These are phyloP conservation scores for Wickerhamiella azymoides DNA, from an alignment of 805 yeast genomes.

Conservation along the genomic window DNA sequence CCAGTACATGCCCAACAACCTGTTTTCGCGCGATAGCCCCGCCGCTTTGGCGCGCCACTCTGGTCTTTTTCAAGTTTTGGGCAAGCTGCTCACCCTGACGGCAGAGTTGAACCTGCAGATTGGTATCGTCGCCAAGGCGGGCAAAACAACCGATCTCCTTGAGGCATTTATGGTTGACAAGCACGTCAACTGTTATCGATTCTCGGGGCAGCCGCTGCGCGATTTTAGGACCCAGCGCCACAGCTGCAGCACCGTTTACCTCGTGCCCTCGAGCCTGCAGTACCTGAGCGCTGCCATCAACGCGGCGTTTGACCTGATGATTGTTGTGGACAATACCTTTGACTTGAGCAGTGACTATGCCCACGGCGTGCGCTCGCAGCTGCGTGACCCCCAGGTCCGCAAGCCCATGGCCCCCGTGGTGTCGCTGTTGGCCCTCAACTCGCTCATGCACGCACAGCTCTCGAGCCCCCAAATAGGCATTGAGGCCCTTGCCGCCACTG, in stretches of 20 bases:
- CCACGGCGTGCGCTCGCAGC: constrained; percentile 20
- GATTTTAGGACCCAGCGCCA: constrained; percentile 11
- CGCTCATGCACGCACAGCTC: constrained; percentile 68
- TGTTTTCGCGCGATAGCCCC: constrained; percentile 5
- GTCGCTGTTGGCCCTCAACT: constrained; percentile 59
- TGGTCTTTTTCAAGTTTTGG: constrained; percentile 60
- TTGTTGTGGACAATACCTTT: constrained; percentile 52
- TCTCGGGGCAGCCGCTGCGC: constrained; percentile 38
- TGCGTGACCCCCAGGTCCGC: constrained; percentile 20
- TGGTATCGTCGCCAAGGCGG: constrained; percentile 60
- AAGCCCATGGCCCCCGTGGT: constrained; percentile 38
- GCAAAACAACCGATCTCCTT: constrained; percentile 54
- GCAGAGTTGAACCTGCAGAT: constrained; percentile 35
- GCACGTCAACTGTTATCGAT: constrained; percentile 46
- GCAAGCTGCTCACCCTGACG: constrained; percentile 46
- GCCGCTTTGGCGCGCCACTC: constrained; percentile 36
- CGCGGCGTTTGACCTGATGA: constrained; percentile 39
- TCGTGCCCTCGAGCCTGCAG: constrained; percentile 32
- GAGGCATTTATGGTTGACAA: constrained; percentile 73
- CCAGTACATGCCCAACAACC: constrained; percentile 54
- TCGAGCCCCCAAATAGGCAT: constrained; percentile 34
- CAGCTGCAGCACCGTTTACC: constrained; percentile 27
- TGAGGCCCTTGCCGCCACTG: constrained; percentile 66
- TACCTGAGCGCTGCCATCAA: constrained; percentile 20
- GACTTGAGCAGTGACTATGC: constrained; percentile 29